Evolutionary conservation across 768 basidiomycete species (phyloP).

Genomic region (Cystobasidium ongulense): DNA sequence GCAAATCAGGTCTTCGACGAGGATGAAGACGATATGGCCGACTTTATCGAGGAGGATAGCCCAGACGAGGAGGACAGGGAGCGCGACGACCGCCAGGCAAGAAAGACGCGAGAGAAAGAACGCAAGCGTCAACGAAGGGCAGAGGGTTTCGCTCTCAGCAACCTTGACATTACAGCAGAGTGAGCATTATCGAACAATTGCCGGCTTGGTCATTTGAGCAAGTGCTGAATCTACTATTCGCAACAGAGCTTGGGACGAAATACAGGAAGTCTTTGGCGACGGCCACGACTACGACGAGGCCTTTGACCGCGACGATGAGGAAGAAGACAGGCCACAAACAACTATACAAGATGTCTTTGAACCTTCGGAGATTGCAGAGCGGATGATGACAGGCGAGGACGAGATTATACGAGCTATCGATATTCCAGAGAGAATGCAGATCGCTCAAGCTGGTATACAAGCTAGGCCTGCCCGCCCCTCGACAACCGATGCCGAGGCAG

Average conservation of each 20-base stretch:
- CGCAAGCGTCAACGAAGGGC: constrained; percentile 58
- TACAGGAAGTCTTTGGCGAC: constrained; percentile 91
- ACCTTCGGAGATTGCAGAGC: constrained; percentile 84
- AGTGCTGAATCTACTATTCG: neutral
- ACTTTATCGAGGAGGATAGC: constrained; percentile 56
- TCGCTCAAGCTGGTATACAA: constrained; percentile 72
- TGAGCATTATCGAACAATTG: no score
- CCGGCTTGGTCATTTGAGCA: no score
- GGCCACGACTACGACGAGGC: constrained; percentile 97
- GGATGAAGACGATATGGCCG: constrained; percentile 67
- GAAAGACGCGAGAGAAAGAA: constrained; percentile 51
- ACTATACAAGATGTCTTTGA: constrained; percentile 91
- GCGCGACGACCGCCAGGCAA: constrained; percentile 58
- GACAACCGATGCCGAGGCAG: neutral
- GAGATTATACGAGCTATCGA: constrained; percentile 82
- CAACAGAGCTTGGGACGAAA: constrained; percentile 71
- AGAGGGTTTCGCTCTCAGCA: constrained; percentile 51
- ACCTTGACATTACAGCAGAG: constrained; percentile 69
- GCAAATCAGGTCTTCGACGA: constrained; percentile 56
- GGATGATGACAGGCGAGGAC: constrained; percentile 84
- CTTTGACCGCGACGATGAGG: constrained; percentile 60
- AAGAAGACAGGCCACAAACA: constrained; percentile 59
- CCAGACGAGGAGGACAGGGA: constrained; percentile 55
- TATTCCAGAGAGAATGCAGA: constrained; percentile 68
- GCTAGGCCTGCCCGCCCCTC: constrained; percentile 53